Evolutionary conservation across 495 filamentous ascomycete genomes (phyloP).

Genomic region (Thermothielavioides terrestris): DNA sequence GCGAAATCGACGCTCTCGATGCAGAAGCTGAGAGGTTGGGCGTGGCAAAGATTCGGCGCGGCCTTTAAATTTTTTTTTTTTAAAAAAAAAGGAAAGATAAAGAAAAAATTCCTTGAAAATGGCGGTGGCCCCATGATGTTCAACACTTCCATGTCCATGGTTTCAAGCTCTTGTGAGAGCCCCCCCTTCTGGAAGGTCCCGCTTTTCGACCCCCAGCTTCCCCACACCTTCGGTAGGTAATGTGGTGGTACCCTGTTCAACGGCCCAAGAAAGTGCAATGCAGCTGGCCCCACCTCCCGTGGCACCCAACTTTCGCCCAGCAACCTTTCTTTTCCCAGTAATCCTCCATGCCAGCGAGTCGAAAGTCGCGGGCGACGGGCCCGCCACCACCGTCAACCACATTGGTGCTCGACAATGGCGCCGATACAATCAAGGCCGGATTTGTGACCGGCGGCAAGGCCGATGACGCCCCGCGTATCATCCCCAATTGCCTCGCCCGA

Average conservation of each 20-base stretch:
- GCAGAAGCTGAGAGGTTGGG: slow-evolving; percentile 54
- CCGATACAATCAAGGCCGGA: slow-evolving; percentile 87
- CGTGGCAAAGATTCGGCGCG: slow-evolving; percentile 11
- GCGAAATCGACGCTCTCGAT: slow-evolving; percentile 60
- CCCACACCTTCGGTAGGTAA: no score
- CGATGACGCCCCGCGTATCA: slow-evolving; percentile 55
- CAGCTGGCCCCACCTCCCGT: no score
- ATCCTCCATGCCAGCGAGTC: slow-evolving; percentile 34
- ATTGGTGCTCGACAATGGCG: slow-evolving; percentile 90
- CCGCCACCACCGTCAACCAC: slow-evolving; percentile 52
- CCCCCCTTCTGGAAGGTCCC: no score
- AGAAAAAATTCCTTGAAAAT: no score
- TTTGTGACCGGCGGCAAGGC: slow-evolving; percentile 46
- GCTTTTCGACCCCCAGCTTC: no score
- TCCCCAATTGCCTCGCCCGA: slow-evolving; percentile 83
- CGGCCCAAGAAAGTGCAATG: no score
- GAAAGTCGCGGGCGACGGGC: slow-evolving; percentile 33
- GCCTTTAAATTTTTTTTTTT: no score
- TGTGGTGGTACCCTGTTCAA: no score
- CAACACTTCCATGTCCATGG: no score
- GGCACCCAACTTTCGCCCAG: background rate
- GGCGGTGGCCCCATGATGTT: no score
- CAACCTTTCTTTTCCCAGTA: background rate
- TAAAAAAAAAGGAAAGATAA: no score
- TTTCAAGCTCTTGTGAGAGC: no score